A percentile compares a stretch with the other conserved stretches of the same genome.
phyloP scores from a whole-genome alignment of 352 stramenopile genomes.

The Pythium utonaiense region DNA sequence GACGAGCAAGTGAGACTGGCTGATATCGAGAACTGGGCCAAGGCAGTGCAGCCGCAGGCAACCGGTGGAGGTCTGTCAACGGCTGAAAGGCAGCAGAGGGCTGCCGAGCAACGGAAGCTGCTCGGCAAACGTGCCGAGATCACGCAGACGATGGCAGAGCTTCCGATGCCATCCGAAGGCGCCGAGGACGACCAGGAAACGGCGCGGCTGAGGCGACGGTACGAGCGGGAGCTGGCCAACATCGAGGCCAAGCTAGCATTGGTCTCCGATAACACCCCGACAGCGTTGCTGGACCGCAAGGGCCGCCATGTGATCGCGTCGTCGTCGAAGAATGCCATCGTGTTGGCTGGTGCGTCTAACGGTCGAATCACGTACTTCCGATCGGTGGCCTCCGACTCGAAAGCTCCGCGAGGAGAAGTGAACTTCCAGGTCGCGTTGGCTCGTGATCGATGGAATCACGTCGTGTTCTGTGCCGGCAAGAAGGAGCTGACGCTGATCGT shows the following conservation, averaged over 20 bases:
- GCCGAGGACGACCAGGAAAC: conserved; percentile 23
- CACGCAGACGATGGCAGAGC: conserved; percentile 24
- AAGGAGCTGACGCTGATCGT: conserved; percentile 52
- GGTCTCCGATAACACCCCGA: conserved; percentile 45
- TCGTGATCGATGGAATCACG: conserved; percentile 55
- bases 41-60: conserved; percentile 19
- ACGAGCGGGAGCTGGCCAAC: conserved; percentile 59
- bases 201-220: conserved; percentile 34
- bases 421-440: conserved; percentile 41
- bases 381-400: background rate
- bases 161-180: background rate
- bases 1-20: conserved; percentile 27
- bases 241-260: conserved; percentile 52
- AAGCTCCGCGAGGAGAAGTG: conserved; percentile 34
- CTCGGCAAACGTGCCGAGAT: conserved; percentile 55
- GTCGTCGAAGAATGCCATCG: conserved; percentile 48
- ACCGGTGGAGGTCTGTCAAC: conserved; percentile 7
- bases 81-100: conserved; percentile 36
- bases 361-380: conserved; percentile 46
- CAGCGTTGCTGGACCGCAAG: conserved; percentile 43
- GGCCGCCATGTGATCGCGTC: conserved; percentile 61
- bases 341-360: conserved; percentile 30
- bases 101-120: conserved; percentile 49
- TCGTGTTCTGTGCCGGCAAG: conserved; percentile 45
- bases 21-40: conserved; percentile 39